Evolutionary conservation across 2,329 filamentous ascomycete genomes (phyloP), one percentile per base, ranked within the genome.

Genomic region (Penicillium fuscoglaucum): DNA sequence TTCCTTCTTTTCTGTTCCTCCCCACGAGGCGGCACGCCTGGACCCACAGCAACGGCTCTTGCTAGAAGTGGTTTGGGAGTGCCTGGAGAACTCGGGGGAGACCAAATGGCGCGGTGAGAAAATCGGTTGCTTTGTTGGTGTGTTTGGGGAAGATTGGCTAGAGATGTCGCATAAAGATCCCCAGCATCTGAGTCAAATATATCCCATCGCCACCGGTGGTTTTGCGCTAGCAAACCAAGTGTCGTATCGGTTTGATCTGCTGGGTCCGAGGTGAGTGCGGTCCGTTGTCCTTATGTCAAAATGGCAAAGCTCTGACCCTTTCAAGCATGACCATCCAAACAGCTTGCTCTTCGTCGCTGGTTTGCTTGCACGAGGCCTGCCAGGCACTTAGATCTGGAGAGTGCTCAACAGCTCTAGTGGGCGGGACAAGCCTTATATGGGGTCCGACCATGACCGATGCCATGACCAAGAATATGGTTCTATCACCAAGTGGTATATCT

Each of bases 401-500:
- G 15, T 72, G 68, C 43, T 49, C 57, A 9, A 58, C 65, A 2
- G 68, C 67, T 0, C 57, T 80, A 1, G 74, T 72, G 3, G 76
- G 72, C 1, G 76, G 78, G 17, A 66, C 72, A 9, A 72, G 70
- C 55, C 48, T 74, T 17, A 66, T 77, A 8, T 63, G 70, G 12
- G 66, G 66, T n/a, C 69, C 69, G 1, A 66, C 70, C 0, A 56
- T 71, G 60, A 68, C 52, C 1, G 57, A 50, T 12, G 56, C 55
- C 4, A 64, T 69, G 50, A 58, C 62, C 0, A 58, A 63, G 4
- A 62, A 59, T 24, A 52, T 55, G 29, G 63, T 82, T 35, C 58
- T 82, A 0, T 79, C 74, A 12, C 70, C 73, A 0, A 75, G 71
- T 13, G 81, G 82, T 0, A 66, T 73, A 9, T 84, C 81, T 56